phyloP scores from a whole-genome alignment of 352 stramenopile genomes.

The Halophytophthora polymorphica region DNA sequence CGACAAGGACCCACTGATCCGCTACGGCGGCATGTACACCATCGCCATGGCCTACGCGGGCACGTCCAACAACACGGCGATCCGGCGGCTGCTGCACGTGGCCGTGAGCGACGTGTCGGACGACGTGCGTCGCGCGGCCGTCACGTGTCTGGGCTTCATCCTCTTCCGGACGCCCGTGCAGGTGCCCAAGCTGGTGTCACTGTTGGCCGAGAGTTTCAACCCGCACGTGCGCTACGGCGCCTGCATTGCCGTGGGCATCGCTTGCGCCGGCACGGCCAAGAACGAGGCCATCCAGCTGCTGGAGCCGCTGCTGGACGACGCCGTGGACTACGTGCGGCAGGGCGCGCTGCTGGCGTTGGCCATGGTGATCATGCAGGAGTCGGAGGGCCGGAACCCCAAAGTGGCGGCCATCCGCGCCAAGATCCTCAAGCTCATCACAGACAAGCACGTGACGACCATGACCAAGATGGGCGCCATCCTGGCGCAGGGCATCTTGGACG shows the following conservation, averaged over 20 bases:
- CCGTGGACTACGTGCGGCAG: slow-evolving; percentile 98
- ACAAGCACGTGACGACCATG: slow-evolving; percentile 98
- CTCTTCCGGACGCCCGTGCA: slow-evolving; percentile 97
- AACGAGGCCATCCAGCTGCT: slow-evolving; percentile 96
- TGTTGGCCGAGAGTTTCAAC: slow-evolving; percentile 99
- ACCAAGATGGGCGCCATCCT: slow-evolving; percentile 99
- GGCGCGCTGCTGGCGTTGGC: slow-evolving; percentile 95
- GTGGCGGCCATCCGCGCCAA: slow-evolving; percentile 83
- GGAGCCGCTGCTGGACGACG: slow-evolving; percentile 97
- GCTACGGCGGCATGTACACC: slow-evolving; percentile 98
- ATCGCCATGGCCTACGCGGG: slow-evolving; percentile 97
- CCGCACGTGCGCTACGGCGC: slow-evolving; percentile 99
- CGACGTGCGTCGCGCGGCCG: slow-evolving; percentile 97
- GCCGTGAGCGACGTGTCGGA: slow-evolving; percentile 98
- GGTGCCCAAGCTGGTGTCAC: slow-evolving; percentile 87
- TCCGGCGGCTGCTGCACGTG: slow-evolving; percentile 96
- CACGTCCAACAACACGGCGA: slow-evolving; percentile 96
- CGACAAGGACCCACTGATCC: slow-evolving; percentile 97
- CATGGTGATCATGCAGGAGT: slow-evolving; percentile 99
- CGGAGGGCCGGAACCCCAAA: slow-evolving; percentile 81
- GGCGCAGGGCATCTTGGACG: slow-evolving; percentile 96
- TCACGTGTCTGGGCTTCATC: slow-evolving; percentile 97
- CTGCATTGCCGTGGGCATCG: slow-evolving; percentile 98
- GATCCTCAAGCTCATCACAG: slow-evolving; percentile 89
- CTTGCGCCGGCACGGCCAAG: slow-evolving; percentile 96